Conservation (phyloP, 306 rosid species). For the Chamaecrista fasciculata region DNA sequence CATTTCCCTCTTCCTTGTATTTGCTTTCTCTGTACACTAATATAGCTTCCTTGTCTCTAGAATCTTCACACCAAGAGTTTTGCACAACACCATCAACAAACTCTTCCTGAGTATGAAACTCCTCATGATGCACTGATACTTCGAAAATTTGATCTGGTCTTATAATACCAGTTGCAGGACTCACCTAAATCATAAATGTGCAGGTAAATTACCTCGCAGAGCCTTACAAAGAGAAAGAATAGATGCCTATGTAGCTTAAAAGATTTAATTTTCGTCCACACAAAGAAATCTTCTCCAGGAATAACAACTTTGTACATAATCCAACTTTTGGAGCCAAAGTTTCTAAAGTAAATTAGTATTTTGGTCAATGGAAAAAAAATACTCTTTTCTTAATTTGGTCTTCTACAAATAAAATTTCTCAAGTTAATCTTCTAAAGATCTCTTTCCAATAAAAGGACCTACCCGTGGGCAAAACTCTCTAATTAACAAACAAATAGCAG, state of each 20-base stretch:
- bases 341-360: not conserved
- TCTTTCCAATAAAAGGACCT: too few relatives aligned
- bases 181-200: slow-evolving; percentile 65
- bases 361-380: too few relatives aligned
- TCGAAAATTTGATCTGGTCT: slow-evolving; percentile 72
- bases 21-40: slow-evolving; percentile 48
- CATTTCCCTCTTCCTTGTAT: slow-evolving; percentile 25
- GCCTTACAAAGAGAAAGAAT: slow-evolving; percentile 22
- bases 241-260: slow-evolving; percentile 4
- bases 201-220: slow-evolving; percentile 15
- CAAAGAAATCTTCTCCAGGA: not conserved
- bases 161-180: slow-evolving; percentile 81
- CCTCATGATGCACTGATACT: slow-evolving; percentile 86
- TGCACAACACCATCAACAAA: slow-evolving; percentile 80
- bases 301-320: not conserved
- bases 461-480: too few relatives aligned
- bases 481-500: too few relatives aligned
- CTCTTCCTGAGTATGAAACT: slow-evolving; percentile 69
- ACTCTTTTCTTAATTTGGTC: too few relatives aligned
- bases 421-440: too few relatives aligned
- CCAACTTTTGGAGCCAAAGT: slow-evolving; percentile 1
- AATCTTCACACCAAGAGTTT: slow-evolving; percentile 89
- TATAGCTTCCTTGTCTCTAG: slow-evolving; percentile 78
- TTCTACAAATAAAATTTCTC: too few relatives aligned
- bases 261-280: slow-evolving; percentile 2